Conservation (phyloP, 2,329 filamentous ascomycete species). For the Arachnomyces sp. region DNA sequence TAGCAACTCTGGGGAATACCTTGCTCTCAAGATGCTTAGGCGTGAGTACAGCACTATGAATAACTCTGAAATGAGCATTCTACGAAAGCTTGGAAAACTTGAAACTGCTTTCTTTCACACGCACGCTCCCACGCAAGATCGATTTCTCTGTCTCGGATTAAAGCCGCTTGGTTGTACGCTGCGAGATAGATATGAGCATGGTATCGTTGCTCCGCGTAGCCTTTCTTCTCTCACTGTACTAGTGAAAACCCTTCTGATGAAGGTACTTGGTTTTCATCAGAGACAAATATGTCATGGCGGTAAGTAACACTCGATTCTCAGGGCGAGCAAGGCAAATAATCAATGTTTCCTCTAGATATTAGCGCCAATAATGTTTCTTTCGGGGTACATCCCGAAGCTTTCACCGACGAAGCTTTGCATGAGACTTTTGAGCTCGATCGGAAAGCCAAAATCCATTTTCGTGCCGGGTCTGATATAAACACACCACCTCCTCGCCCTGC, state of each 20-base stretch:
- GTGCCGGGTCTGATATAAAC: neutral
- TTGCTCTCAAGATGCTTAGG: conserved; percentile 7
- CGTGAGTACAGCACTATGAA: conserved; percentile 5
- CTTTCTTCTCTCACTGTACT: conserved; percentile 1
- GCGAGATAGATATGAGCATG: neutral
- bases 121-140: conserved; percentile 2
- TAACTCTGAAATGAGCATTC: conserved; percentile 9
- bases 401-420: conserved; percentile 1
- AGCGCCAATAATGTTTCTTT: conserved; percentile 6
- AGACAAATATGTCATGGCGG: conserved; percentile 10
- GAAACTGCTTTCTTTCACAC: conserved; percentile 8
- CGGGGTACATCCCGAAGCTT: conserved; percentile 5
- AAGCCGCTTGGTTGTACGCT: conserved; percentile 7
- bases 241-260: conserved; percentile 4
- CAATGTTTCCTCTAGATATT: conserved; percentile 6
- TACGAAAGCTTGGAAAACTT: conserved; percentile 9
- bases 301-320: too few species aligned
- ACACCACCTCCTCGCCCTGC: conserved; percentile 1
- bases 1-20: conserved; percentile 1
- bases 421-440: conserved; percentile 5
- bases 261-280: conserved; percentile 7
- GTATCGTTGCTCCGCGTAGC: conserved; percentile 1
- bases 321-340: too few species aligned
- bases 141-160: conserved; percentile 9
- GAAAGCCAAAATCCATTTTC: neutral